phyloP scores from a whole-genome alignment of 768 basidiomycete genomes.

The Phaeotremella fagi region DNA sequence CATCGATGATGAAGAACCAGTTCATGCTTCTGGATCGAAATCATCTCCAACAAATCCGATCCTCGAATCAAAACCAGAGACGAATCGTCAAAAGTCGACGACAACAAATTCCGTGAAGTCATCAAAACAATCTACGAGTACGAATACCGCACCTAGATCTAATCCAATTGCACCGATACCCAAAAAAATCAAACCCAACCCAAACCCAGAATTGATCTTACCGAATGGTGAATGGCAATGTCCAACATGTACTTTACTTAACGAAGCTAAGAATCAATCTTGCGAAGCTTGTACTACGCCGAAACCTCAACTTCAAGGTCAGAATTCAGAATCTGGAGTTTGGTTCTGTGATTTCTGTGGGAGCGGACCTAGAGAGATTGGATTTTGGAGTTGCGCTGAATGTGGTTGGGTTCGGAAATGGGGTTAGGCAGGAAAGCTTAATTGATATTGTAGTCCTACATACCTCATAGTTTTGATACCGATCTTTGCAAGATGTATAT shows the following conservation, averaged over 20 bases:
- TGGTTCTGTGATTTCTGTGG: constrained; percentile 69
- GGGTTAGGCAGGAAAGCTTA: constrained; percentile 23
- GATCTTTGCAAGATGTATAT: not conserved
- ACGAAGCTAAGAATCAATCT: constrained; percentile 53
- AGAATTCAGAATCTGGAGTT: constrained; percentile 33
- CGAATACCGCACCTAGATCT: not conserved
- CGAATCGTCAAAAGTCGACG: no score
- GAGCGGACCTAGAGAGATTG: constrained; percentile 59
- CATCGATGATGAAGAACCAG: not conserved
- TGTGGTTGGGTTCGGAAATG: constrained; percentile 65
- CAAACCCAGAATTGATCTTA: constrained; percentile 1
- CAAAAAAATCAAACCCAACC: not conserved
- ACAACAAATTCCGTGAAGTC: no score
- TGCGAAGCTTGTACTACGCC: constrained; percentile 61
- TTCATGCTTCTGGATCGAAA: not conserved
- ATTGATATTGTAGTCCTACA: not conserved
- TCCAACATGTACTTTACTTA: constrained; percentile 64
- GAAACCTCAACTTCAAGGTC: constrained; percentile 45
- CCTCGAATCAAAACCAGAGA: not conserved
- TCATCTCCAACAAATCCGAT: not conserved
- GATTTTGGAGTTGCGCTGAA: constrained; percentile 68
- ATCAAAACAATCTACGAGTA: no score
- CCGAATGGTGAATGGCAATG: constrained; percentile 44
- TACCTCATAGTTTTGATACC: not conserved
- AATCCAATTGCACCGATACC: not conserved